Percentiles rank a stretch among this genome's conserved stretches.
Conservation (phyloP, 2,329 filamentous ascomycete genomes). For the Chalaropsis thielavioides region DNA sequence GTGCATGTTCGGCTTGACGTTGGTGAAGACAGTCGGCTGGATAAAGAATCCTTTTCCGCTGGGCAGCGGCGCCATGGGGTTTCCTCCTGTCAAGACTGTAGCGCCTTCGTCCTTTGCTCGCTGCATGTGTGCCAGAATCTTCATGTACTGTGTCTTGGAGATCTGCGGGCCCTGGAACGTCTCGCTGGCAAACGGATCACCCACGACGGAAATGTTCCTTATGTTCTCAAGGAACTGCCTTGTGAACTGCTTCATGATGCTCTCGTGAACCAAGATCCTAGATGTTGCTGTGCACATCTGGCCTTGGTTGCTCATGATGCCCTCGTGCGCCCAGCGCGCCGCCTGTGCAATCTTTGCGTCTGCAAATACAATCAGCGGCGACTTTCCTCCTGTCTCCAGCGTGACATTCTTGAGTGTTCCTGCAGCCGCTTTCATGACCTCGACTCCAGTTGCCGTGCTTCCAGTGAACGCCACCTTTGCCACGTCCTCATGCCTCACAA, state of each 20-base stretch:
- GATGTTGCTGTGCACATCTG: conserved; percentile 48
- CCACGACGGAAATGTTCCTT: conserved; percentile 40
- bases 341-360: conserved; percentile 49
- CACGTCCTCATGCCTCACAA: conserved; percentile 48
- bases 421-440: conserved; percentile 56
- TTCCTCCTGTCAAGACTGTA: conserved; percentile 33
- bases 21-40: conserved; percentile 28
- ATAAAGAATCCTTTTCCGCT: conserved; percentile 29
- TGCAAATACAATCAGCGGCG: conserved; percentile 43
- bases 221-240: conserved; percentile 45
- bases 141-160: conserved; percentile 48
- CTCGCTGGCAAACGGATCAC: conserved; percentile 47
- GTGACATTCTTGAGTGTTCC: conserved; percentile 45
- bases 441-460: conserved; percentile 49
- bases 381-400: conserved; percentile 47
- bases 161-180: conserved; percentile 58
- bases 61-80: conserved; percentile 21
- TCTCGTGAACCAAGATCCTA: conserved; percentile 43
- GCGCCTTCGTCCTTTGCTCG: conserved; percentile 48
- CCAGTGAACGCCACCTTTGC: conserved; percentile 64
- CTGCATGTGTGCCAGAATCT: conserved; percentile 50
- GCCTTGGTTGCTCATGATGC: conserved; percentile 41
- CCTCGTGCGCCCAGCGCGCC: conserved; percentile 35
- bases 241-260: conserved; percentile 45
- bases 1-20: conserved; percentile 27